Evolutionary conservation across 352 stramenopile species (phyloP), one percentile per base, ranked within the genome.

Genomic region (Detonula confervacea): DNA sequence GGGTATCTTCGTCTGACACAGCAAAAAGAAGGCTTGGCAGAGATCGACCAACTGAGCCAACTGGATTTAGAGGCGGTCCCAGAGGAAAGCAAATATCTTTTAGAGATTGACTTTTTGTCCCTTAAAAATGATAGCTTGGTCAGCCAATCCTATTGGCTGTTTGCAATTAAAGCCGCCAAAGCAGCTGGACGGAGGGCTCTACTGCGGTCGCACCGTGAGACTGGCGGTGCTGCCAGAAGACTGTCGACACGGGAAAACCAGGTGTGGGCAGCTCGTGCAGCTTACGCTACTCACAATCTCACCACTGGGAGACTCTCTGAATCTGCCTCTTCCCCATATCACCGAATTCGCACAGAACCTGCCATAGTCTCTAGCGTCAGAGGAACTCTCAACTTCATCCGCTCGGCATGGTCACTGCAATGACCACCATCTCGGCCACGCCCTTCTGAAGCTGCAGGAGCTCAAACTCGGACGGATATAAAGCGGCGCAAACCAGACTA

Each of bases 401-500:
- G 20, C 42, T 52, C 42, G 9, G n/a, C 42, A 22, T 52, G 42
- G 42, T 52, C 42, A 6, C 42, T 52, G 42, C 5, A 52, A 52
- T 20, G n/a, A 52, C 42, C 42, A 52, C 42, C 42, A 52, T n/a
- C 42, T 52, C 42, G n/a, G 42, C 42, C 42, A 52, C 42, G 42
- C 42, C 42, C 42, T 52, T 52, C 42, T 52, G 42, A 52, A 52
- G 42, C 42, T 52, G 42, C 42, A 52, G 42, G 42, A 52, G 42
- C 42, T 52, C 42, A 22, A n/a, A 52, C 42, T 52, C 42, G 42
- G n/a, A 52, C n/a, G 14, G 42, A 52, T 52, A 6, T 52, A 52
- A 52, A 52, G 42, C n/a, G 42, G 42, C 42, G 42, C 42, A 52
- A 52, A 52, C 42, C 42, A 22, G 42, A 52, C 42, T 52, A 52